Conservation (phyloP, 2,329 filamentous ascomycete species). For the Alternaria sp. region DNA sequence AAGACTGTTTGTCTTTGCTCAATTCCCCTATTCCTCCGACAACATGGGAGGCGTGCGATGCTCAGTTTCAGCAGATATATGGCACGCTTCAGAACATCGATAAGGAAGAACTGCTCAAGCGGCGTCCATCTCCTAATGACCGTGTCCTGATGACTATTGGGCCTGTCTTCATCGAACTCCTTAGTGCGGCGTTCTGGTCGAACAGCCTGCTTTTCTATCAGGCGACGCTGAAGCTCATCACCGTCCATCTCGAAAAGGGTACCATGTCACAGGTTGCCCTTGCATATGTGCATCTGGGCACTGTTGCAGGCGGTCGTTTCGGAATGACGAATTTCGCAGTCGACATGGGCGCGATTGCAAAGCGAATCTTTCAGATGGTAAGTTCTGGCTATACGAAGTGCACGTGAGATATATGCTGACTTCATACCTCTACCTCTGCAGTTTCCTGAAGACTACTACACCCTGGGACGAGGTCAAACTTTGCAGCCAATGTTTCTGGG, state of each 20-base stretch:
- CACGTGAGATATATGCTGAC: background rate
- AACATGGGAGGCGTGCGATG: constrained; percentile 79
- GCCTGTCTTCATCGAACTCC: constrained; percentile 72
- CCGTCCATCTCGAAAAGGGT: constrained; percentile 68
- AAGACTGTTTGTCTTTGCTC: constrained; percentile 69
- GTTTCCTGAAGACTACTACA: constrained; percentile 62
- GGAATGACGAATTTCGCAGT: constrained; percentile 72
- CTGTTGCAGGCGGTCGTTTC: constrained; percentile 72
- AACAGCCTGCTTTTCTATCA: constrained; percentile 76
- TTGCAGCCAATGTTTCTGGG: constrained; percentile 73
- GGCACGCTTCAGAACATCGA: constrained; percentile 50
- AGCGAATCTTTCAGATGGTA: constrained; percentile 66
- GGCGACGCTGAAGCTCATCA: constrained; percentile 69
- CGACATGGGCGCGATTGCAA: constrained; percentile 67
- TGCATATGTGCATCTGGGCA: constrained; percentile 70
- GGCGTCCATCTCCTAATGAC: constrained; percentile 53
- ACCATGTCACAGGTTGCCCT: constrained; percentile 73
- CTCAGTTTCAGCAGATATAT: constrained; percentile 66
- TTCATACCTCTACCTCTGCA: background rate
- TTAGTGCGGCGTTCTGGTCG: constrained; percentile 75
- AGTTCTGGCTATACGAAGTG: background rate
- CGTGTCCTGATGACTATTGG: constrained; percentile 67
- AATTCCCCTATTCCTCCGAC: constrained; percentile 69
- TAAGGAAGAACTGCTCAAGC: constrained; percentile 55
- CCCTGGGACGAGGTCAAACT: constrained; percentile 71